Evolutionary conservation across 1,284 basidiomycete species (phyloP).

Genomic region (Mycosarcoma mackinlayi): DNA sequence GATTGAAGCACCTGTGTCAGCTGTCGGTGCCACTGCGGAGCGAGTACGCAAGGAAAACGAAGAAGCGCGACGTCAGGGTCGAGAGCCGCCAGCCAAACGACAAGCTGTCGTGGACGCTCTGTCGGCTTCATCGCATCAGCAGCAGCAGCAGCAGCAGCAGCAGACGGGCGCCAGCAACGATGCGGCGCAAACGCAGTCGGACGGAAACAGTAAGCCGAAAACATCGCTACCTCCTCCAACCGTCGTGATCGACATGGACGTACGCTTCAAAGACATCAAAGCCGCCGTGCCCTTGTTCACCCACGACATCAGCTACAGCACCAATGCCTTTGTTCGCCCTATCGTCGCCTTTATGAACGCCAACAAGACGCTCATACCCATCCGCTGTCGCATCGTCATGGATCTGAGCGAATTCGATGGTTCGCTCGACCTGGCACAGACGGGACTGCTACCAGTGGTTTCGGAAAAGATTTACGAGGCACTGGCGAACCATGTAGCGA

Average conservation of each 20-base stretch:
- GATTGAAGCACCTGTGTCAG: constrained; percentile 76
- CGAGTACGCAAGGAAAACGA: constrained; percentile 55
- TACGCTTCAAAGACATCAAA: constrained; percentile 95
- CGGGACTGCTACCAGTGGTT: constrained; percentile 63
- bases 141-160: background rate
- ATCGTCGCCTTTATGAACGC: constrained; percentile 92
- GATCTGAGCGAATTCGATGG: constrained; percentile 67
- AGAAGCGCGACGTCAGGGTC: constrained; percentile 33
- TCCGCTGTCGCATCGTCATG: constrained; percentile 65
- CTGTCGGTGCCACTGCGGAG: constrained; percentile 62
- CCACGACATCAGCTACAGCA: constrained; percentile 80
- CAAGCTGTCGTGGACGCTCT: background rate
- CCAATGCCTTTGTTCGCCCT: constrained; percentile 92
- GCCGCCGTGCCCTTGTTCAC: constrained; percentile 81
- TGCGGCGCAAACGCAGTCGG: background rate
- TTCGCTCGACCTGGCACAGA: constrained; percentile 65
- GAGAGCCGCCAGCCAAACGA: constrained; percentile 13
- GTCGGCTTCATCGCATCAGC: background rate
- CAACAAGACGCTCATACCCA: constrained; percentile 64
- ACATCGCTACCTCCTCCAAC: constrained; percentile 54
- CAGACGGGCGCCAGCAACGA: constrained; percentile 26
- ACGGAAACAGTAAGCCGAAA: constrained; percentile 5
- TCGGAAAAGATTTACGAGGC: constrained; percentile 67
- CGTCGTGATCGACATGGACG: constrained; percentile 88
- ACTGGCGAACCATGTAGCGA: constrained; percentile 63